Conservation (phyloP, 306 rosid species). For the Herpetospermum pedunculosum region DNA sequence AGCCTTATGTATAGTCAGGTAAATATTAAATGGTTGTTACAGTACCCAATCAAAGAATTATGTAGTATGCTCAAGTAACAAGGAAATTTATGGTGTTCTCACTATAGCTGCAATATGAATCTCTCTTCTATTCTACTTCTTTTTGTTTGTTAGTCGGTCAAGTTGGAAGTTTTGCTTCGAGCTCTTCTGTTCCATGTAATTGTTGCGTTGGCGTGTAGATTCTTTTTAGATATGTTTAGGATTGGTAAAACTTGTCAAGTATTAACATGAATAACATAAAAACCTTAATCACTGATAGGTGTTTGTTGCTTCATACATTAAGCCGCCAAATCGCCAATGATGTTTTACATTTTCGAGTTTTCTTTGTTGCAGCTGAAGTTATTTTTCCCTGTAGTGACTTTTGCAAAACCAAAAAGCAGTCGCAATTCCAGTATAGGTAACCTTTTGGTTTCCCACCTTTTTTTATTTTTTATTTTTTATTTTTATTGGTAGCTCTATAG, state of each 20-base stretch:
- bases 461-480: too few relatives aligned
- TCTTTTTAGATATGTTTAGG: neutral
- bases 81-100: neutral
- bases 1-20: slow-evolving; percentile 96
- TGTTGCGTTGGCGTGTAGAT: neutral
- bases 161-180: neutral
- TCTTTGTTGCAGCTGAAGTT: slow-evolving; percentile 73
- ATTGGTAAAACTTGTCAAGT: neutral
- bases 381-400: slow-evolving; percentile 83
- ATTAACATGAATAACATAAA: too few relatives aligned
- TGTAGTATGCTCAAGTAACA: neutral
- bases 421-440: slow-evolving; percentile 89
- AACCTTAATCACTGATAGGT: neutral
- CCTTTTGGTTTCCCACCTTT: slow-evolving; percentile 10
- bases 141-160: neutral
- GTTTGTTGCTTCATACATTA: slow-evolving; percentile 1
- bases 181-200: neutral
- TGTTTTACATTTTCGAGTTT: neutral
- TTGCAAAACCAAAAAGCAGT: slow-evolving; percentile 91
- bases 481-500: neutral
- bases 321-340: neutral
- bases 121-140: neutral
- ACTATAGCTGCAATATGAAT: neutral
- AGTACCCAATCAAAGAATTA: slow-evolving; percentile 1
- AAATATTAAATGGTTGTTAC: slow-evolving; percentile 18